Conservation (phyloP, 106 monocot genomes). For the Acorus gramineus region DNA sequence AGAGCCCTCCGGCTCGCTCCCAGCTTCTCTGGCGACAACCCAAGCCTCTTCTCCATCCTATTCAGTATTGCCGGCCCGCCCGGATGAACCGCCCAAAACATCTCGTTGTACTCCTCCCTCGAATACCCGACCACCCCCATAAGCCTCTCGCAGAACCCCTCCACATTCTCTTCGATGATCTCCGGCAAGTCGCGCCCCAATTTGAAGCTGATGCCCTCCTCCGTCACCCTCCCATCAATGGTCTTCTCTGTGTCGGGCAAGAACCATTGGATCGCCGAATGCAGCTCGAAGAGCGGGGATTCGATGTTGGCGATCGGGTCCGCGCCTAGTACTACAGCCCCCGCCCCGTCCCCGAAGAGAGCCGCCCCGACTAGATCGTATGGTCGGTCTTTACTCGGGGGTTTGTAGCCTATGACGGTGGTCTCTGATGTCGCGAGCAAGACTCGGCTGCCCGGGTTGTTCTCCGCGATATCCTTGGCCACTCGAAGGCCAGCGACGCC, state of each 20-base stretch:
- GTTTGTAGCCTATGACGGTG: conserved; percentile 60
- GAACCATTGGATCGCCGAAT: conserved; percentile 49
- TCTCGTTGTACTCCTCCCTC: conserved; percentile 33
- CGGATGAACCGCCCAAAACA: conserved; percentile 90
- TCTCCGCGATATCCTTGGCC: conserved; percentile 85
- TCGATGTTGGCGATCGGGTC: conserved; percentile 35
- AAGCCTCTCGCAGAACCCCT: conserved; percentile 46
- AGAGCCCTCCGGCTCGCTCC: conserved; percentile 47
- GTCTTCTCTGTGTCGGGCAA: conserved; percentile 41
- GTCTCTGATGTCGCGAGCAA: conserved; percentile 70
- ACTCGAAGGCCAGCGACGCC: conserved; percentile 72
- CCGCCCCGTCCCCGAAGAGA: conserved; percentile 76
- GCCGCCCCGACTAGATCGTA: conserved; percentile 86
- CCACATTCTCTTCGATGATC: conserved; percentile 49
- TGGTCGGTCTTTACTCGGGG: conserved; percentile 47
- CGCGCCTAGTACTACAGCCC: conserved; percentile 53
- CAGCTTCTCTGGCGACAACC: conserved; percentile 62
- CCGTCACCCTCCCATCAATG: conserved; percentile 59
- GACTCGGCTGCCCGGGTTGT: conserved; percentile 79
- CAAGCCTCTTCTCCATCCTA: conserved; percentile 49
- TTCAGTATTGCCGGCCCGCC: conserved; percentile 87
- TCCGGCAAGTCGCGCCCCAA: conserved; percentile 65
- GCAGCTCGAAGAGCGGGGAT: conserved; percentile 45
- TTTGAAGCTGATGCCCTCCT: conserved; percentile 67
- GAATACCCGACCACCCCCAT: conserved; percentile 4